phyloP scores from a whole-genome alignment of 2,329 filamentous ascomycete genomes.

The Decorospora gaudefroyi region DNA sequence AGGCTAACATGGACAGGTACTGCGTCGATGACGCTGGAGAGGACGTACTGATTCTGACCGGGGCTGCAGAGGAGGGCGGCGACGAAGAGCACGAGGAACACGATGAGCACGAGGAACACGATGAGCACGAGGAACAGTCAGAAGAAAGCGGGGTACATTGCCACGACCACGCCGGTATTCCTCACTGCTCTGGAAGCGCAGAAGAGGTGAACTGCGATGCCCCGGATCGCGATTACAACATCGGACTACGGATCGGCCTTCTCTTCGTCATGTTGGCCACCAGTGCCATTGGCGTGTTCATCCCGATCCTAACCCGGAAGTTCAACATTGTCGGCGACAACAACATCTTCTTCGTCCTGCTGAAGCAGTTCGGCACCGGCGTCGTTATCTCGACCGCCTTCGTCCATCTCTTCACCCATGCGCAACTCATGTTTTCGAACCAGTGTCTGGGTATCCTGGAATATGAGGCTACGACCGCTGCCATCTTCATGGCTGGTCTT shows the following conservation, averaged over 20 bases:
- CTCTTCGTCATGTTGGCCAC: conserved; percentile 73
- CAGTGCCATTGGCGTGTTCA: conserved; percentile 70
- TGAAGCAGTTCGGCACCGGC: conserved; percentile 75
- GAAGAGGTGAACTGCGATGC: conserved; percentile 55
- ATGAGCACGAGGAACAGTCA: conserved; percentile 19
- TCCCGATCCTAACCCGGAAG: conserved; percentile 66
- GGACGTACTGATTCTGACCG: conserved; percentile 62
- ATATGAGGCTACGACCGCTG: conserved; percentile 71
- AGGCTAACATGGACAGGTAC: conserved; percentile 53
- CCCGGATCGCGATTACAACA: conserved; percentile 64
- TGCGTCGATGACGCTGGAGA: conserved; percentile 64
- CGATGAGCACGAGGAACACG: conserved; percentile 9
- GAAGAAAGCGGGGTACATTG: conserved; percentile 50
- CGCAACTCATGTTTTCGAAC: conserved; percentile 72
- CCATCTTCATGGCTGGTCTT: conserved; percentile 73
- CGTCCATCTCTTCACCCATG: conserved; percentile 73
- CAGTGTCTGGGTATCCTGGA: conserved; percentile 67
- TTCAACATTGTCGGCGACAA: conserved; percentile 59
- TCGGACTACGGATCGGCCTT: conserved; percentile 69
- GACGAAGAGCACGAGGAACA: conserved; percentile 8
- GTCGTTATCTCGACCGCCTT: conserved; percentile 74
- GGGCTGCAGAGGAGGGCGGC: conserved; percentile 33
- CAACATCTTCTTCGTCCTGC: conserved; percentile 60
- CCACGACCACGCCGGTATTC: conserved; percentile 75
- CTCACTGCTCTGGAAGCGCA: conserved; percentile 62